Conservation (phyloP, 352 stramenopile species). For the Blastocystis sp. region DNA sequence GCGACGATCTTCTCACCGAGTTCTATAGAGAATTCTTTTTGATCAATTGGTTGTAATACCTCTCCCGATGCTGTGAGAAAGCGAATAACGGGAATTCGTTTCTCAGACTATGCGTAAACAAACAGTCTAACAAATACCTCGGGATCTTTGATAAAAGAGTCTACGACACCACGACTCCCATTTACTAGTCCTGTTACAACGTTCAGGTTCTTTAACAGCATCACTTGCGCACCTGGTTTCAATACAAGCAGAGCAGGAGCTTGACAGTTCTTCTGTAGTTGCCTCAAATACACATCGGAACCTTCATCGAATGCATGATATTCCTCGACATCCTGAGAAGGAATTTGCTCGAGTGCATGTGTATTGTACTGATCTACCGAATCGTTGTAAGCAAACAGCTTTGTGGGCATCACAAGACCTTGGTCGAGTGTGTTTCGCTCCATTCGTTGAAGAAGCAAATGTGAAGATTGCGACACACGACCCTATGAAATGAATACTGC, state of each 20-base stretch:
- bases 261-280: constrained; percentile 52
- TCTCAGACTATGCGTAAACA: background rate
- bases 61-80: background rate
- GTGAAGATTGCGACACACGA: background rate
- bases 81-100: background rate
- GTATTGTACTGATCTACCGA: constrained; percentile 24
- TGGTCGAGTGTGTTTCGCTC: background rate
- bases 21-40: constrained; percentile 26
- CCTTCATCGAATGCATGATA: background rate
- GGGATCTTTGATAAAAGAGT: constrained; percentile 65
- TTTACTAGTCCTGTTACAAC: constrained; percentile 79
- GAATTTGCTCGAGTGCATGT: background rate
- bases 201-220: constrained; percentile 89
- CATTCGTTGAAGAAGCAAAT: background rate
- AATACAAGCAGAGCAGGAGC: background rate
- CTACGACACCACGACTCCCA: constrained; percentile 81
- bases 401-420: background rate
- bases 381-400: constrained; percentile 27
- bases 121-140: background rate
- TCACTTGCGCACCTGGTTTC: constrained; percentile 72
- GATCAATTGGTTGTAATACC: background rate
- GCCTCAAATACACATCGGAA: background rate
- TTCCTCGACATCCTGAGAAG: background rate
- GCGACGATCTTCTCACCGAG: background rate
- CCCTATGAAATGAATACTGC: background rate